These are phyloP conservation scores for Gypsophila paniculata DNA, from an alignment of 179 eudicot species.

Conservation along the genomic window DNA sequence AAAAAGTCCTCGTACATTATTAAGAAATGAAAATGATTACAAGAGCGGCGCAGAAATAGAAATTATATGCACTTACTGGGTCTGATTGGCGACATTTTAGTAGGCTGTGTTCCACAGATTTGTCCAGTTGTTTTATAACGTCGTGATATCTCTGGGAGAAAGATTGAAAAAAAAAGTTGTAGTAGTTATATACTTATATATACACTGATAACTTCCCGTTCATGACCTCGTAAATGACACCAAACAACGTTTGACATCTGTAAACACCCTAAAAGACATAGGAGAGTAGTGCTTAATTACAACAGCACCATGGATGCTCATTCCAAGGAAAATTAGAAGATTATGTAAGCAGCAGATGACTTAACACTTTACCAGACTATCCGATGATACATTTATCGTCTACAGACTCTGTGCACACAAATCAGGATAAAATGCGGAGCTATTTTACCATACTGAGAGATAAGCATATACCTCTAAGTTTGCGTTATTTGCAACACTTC, in stretches of 20 bases:
- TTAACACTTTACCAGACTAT: not conserved
- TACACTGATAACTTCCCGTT: not conserved
- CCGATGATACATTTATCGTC: not conserved
- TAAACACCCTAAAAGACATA: not conserved
- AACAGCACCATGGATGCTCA: not conserved
- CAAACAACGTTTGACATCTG: not conserved
- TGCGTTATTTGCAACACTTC: conserved; percentile 5
- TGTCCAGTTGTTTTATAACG: conserved; percentile 17
- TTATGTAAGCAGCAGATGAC: not conserved
- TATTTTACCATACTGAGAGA: not conserved
- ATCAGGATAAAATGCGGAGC: not conserved
- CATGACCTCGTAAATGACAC: not conserved
- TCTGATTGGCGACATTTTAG: conserved; percentile 20
- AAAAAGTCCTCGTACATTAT: not conserved
- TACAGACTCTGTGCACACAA: not conserved
- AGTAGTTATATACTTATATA: not conserved
- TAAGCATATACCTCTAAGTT: conserved; percentile 2
- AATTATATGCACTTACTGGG: conserved; percentile 18
- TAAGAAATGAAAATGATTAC: not conserved
- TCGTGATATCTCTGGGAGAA: conserved; percentile 15
- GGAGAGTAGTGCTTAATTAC: not conserved
- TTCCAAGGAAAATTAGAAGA: not conserved
- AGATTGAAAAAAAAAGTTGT: not conserved
- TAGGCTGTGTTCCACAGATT: conserved; percentile 19
- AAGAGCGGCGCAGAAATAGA: not conserved